These are phyloP conservation scores for Schizochytrium sp. DNA, from an alignment of 108 stramenopile genomes.

Conservation along the genomic window DNA sequence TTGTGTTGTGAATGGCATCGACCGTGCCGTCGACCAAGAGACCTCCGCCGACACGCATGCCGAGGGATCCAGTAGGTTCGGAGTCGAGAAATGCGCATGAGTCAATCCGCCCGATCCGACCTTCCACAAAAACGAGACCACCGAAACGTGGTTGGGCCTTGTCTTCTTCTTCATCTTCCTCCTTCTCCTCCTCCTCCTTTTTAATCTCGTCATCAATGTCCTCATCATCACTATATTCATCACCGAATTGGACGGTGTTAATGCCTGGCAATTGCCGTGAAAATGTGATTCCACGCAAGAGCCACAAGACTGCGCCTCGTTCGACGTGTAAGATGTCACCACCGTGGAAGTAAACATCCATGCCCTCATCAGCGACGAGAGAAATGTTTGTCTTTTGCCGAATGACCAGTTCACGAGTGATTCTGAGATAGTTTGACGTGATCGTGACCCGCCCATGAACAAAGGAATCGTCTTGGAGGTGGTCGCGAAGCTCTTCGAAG, in stretches of 20 bases:
- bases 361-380: not conserved
- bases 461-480: not conserved
- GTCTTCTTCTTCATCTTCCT: too few relatives aligned
- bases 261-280: too few relatives aligned
- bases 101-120: not conserved
- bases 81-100: not conserved
- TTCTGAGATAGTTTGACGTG: not conserved
- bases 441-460: not conserved
- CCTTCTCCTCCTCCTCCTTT: too few relatives aligned
- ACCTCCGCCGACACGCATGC: not conserved
- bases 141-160: not conserved
- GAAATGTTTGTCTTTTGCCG: not conserved
- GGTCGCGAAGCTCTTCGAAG: not conserved
- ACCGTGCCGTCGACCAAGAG: not conserved
- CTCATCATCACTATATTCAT: too few relatives aligned
- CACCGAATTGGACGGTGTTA: too few relatives aligned
- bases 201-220: too few relatives aligned
- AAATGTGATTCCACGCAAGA: too few relatives aligned
- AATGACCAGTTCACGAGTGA: not conserved
- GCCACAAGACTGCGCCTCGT: too few relatives aligned
- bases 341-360: too few relatives aligned
- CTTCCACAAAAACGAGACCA: not conserved
- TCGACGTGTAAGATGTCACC: too few relatives aligned
- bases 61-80: not conserved
- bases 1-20: too few relatives aligned